These are phyloP conservation scores for Boletus vinaceobasis DNA, from an alignment of 768 basidiomycete genomes.

Conservation along the genomic window DNA sequence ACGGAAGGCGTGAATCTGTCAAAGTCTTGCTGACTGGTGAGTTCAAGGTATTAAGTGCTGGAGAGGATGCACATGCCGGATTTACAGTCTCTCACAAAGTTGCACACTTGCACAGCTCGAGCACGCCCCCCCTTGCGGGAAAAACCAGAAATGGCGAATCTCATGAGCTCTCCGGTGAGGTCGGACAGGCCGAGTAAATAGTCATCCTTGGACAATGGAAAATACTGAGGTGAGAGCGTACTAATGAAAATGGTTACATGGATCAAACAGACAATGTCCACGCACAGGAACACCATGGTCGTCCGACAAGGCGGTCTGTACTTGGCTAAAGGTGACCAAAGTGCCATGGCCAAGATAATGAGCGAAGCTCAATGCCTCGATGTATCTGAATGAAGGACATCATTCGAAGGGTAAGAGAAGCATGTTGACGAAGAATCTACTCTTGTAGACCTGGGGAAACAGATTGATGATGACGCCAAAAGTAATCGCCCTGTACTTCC, in stretches of 20 bases:
- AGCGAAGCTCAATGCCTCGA: slow-evolving; percentile 88
- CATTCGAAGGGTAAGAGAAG: slow-evolving; percentile 9
- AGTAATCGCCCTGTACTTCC: slow-evolving; percentile 64
- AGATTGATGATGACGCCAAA: slow-evolving; percentile 75
- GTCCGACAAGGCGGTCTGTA: slow-evolving; percentile 63
- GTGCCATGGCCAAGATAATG: slow-evolving; percentile 73
- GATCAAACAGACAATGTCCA: slow-evolving; percentile 13
- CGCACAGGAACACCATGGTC: slow-evolving; percentile 62
- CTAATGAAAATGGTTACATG: slow-evolving; percentile 3
- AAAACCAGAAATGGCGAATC: slow-evolving; percentile 85
- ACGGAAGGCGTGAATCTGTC: slow-evolving; percentile 71
- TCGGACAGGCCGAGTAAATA: slow-evolving; percentile 93
- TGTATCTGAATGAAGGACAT: slow-evolving; percentile 48
- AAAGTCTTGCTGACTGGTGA: slow-evolving; percentile 51
- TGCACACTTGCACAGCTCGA: slow-evolving; percentile 61
- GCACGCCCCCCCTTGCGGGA: slow-evolving; percentile 60
- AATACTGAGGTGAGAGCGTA: slow-evolving; percentile 50
- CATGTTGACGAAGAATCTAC: slow-evolving; percentile 15
- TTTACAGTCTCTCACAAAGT: slow-evolving; percentile 72
- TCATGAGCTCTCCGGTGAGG: slow-evolving; percentile 96
- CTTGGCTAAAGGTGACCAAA: slow-evolving; percentile 65
- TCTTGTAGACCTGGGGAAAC: slow-evolving; percentile 87
- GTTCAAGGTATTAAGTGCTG: not conserved
- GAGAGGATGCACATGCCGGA: slow-evolving; percentile 44
- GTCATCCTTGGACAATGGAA: slow-evolving; percentile 73